Base-by-base conservation (phyloP, 1,284 basidiomycete genomes). In the Stygiomarasmius scandens region DNA sequence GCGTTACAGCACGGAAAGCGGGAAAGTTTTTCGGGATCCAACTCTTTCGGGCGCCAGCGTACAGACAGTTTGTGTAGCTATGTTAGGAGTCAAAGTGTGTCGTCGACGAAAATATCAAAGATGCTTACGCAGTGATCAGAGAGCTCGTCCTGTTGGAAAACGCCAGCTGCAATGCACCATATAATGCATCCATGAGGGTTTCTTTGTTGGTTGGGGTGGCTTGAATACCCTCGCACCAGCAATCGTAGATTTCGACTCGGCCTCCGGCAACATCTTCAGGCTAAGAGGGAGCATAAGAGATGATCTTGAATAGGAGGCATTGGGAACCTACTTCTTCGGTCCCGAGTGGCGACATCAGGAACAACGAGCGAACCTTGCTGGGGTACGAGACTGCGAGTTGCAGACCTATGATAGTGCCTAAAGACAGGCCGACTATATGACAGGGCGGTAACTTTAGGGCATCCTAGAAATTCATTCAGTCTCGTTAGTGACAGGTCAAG, bases 1-100 rank as follows among this genome's bases (percentile, higher is more conserved):
- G 71, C 22, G 69, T 69, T 25, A 68, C 61, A 2, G 67, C 66
- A 56, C 69, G 69, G 44, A 70, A 67, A 20, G 67, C 67, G 14
- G 71, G 66, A 16, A 76, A 66, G 47, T 65, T 65, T 11, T 67
- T 65, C 4, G 61, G 58, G 4, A 61, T 47, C 63, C 70, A 74
- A 29, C 67, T 67, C 5, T 49, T 25, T 34, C 19, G 22, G 49
- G 16, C 8, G 1, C 16, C 10, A 10, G 14, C 27, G 34, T 22
- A 45, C 19, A 49, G 49, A 14, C 45, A 2, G 22, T n/a, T 11
- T 20, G n/a, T 19, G 25, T 10, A 25, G 23, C 46, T 29, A 12
- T 16, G 27, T 20, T 14, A 20, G n/a, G 29, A 20, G 27, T 49
- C 22, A 41, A 25, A n/a, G 6, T 9, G 14, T 8, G 11, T 41